Evolutionary conservation across 2,329 filamentous ascomycete genomes (phyloP), one percentile per base, ranked within the genome.

Genomic region (Aspergillus pseudoterreus): DNA sequence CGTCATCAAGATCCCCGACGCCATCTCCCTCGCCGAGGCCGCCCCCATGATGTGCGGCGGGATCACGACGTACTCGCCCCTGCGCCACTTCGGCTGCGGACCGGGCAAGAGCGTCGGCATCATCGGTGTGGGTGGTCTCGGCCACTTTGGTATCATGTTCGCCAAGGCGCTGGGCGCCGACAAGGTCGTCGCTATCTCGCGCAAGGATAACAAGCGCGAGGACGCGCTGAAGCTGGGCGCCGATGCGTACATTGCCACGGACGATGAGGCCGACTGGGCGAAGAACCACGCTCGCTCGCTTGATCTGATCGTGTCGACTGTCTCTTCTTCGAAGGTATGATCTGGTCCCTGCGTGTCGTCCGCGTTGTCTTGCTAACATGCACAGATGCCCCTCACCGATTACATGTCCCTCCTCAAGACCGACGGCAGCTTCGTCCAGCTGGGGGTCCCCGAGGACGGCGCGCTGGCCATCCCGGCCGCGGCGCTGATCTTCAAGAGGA

Each of bases 401-500:
- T 88, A 87, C 65, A 73, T 88, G 24, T 56, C 67, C 15, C 76
- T 88, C 1, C 73, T 87, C 35, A 71, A 76, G 41, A 70, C 74
- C 6, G 75, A 80, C 36, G 84, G 85, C 12, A 75, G 73, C 11
- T 81, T 87, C 51, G 77, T 87, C 43, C 83, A 87, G 67, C 75
- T 90, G 38, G 86, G 85, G 50, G 78, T 78, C 0, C 86, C 86
- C 2, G 86, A 90, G 55, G 80, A 80, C 45, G 67, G 67, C 8
- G 53, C 63, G 14, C 81, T 82, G 2, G 67, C 71, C 2, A 78
- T 87, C 58, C 77, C 75, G 47, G 79, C 80, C 5, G 81, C 81
- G 58, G 67, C 76, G 0, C 68, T 88, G 48, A 80, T 88, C 42
- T 61, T 58, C 4, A 83, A 79, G 24, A 59, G 63, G 10, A 54